Conservation (phyloP, 140 eudicot species). For the Erigeron philadelphicus region DNA sequence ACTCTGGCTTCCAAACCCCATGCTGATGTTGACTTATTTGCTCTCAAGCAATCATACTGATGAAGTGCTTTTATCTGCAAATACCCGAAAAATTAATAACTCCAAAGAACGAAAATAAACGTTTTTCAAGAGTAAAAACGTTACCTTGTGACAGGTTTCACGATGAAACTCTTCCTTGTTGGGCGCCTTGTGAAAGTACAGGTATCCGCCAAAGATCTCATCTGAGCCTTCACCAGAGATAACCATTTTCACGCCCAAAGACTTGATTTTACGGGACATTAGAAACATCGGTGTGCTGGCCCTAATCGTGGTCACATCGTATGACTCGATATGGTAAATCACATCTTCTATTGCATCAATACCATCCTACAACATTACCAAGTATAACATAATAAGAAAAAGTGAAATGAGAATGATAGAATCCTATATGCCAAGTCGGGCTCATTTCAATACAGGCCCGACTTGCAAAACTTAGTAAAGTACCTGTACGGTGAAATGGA, state of each 20-base stretch:
- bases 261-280: conserved; percentile 82
- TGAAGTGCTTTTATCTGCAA: conserved; percentile 77
- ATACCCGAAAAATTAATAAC: background rate
- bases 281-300: conserved; percentile 94
- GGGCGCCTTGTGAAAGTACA: conserved; percentile 81
- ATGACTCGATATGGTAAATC: conserved; percentile 56
- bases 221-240: conserved; percentile 82
- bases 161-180: conserved; percentile 84
- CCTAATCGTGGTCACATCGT: conserved; percentile 79
- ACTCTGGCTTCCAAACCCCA: conserved; percentile 97
- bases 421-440: background rate
- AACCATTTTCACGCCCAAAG: conserved; percentile 75
- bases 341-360: conserved; percentile 65
- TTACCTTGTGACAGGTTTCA: conserved; percentile 82
- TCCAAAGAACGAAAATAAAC: background rate
- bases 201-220: conserved; percentile 74
- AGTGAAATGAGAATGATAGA: background rate
- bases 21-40: conserved; percentile 87
- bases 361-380: conserved; percentile 42
- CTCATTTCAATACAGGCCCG: background rate
- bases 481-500: conserved; percentile 68
- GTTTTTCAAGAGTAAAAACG: background rate
- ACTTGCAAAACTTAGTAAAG: conserved; percentile 10
- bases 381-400: background rate
- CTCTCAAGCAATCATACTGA: conserved; percentile 84